Conservation (phyloP, 2,329 filamentous ascomycete species). For the Xylaria sp. region DNA sequence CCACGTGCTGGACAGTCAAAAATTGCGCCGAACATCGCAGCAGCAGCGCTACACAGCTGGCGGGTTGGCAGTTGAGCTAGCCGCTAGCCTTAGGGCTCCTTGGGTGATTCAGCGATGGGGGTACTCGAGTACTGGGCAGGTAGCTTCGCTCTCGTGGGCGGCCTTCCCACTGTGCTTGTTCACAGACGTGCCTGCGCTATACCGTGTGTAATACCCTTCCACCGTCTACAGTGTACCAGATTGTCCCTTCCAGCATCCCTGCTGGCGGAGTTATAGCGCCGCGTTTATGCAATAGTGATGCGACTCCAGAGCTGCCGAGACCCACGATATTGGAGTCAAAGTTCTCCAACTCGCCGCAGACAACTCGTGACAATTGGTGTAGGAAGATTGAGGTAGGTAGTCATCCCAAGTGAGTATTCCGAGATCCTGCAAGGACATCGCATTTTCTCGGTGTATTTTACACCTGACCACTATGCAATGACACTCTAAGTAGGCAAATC, state of each 20-base stretch:
- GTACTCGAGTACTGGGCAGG: too few relatives aligned
- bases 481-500: neutral
- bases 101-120: too few relatives aligned
- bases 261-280: constrained; percentile 16
- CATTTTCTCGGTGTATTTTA: neutral
- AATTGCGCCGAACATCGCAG: constrained; percentile 40
- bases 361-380: constrained; percentile 4
- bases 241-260: neutral
- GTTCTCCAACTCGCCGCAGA: constrained; percentile 17
- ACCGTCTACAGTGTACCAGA: constrained; percentile 1
- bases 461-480: neutral
- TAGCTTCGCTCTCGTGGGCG: neutral
- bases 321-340: constrained; percentile 1
- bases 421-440: neutral
- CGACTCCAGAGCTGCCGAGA: constrained; percentile 18
- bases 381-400: neutral
- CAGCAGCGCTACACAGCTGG: constrained; percentile 5
- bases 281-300: constrained; percentile 29
- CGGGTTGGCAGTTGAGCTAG: constrained; percentile 6
- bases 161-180: neutral
- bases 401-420: neutral
- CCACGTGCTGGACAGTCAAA: constrained; percentile 27
- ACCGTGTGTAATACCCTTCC: too few relatives aligned
- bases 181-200: too few relatives aligned
- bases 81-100: neutral